Evolutionary conservation across 2,329 filamentous ascomycete species (phyloP), one percentile per base, ranked within the genome.

Genomic region (Colletotrichum sp.): DNA sequence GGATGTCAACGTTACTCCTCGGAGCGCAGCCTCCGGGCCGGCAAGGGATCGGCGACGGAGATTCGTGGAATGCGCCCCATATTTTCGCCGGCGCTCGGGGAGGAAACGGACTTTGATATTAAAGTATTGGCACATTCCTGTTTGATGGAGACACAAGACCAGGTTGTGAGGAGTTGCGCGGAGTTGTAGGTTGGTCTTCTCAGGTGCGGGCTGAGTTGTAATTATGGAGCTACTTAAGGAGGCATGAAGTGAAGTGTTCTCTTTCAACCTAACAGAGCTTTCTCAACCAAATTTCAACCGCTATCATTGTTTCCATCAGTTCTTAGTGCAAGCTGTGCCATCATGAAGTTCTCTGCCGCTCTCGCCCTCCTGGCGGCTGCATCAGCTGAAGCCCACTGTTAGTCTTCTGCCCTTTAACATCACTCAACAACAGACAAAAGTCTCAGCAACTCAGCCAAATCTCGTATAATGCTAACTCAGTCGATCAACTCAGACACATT

Each of bases 321-420:
- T 7, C n/a, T 52, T 4, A 52, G 43, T 52, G 4, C n/a, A 52
- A 22, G 43, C 2, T 52, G 43, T 18, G 36, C 18, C 10, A 39
- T 6, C 12, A 74, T 75, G 72, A 75, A 61, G 72, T 71, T 71
- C 15, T 75, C 68, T 16, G 13, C 36, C 4, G 22, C 36, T 32
- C 6, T 71, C 4, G 16, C 55, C 15, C 18, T 61, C 8, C 22
- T 75, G 61, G 72, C 36, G 8, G 72, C 25, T 9, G 48, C 30
- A 8, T 71, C 72, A 12, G 60, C 61, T 25, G 52, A 75, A 30
- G 72, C 72, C 3, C 72, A 75, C 30, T 75, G 72, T 75, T 32
- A 43, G 67, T 25, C 52, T 52, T 52, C 43, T 52, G 0, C 0
- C 43, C n/a, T 8, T 52, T 5, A 5, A 5, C 4, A 6, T 8